These are phyloP conservation scores for Ganoderma boninense DNA, from an alignment of 1,284 basidiomycete species.

Conservation along the genomic window DNA sequence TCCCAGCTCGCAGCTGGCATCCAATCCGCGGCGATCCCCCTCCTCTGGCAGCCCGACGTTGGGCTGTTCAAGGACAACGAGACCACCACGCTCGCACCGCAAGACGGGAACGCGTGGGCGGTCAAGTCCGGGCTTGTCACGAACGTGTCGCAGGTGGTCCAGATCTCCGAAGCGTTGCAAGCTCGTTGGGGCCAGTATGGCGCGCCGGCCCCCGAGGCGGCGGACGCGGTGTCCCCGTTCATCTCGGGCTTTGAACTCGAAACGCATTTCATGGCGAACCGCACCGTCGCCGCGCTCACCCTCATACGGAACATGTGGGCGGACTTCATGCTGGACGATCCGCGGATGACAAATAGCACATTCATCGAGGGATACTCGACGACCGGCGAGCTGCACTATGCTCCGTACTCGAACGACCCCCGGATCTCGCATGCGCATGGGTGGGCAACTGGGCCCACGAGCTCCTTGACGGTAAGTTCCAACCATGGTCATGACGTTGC, in stretches of 20 bases:
- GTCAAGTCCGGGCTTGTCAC: conserved; percentile 31
- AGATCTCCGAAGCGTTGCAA: conserved; percentile 25
- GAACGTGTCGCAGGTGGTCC: conserved; percentile 15
- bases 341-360: conserved; percentile 34
- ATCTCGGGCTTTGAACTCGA: conserved; percentile 32
- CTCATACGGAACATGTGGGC: conserved; percentile 31
- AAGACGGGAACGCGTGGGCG: conserved; percentile 33
- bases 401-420: conserved; percentile 31
- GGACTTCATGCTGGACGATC: conserved; percentile 34
- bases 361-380: conserved; percentile 32
- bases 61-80: conserved; percentile 33
- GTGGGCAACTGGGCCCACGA: conserved; percentile 31
- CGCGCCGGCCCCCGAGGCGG: conserved; percentile 30
- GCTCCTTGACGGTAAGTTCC: conserved; percentile 23
- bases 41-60: conserved; percentile 30
- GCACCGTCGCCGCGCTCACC: conserved; percentile 26
- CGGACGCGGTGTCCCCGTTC: conserved; percentile 30
- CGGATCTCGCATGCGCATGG: conserved; percentile 33
- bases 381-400: conserved; percentile 30
- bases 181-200: conserved; percentile 30
- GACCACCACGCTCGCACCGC: conserved; percentile 31
- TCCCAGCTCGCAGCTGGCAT: conserved; percentile 21
- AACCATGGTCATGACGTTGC: too few species aligned
- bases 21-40: conserved; percentile 24
- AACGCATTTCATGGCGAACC: conserved; percentile 29